Conservation (phyloP, 192 early-diverging fungal species). For the Entomortierella chlamydospora region DNA sequence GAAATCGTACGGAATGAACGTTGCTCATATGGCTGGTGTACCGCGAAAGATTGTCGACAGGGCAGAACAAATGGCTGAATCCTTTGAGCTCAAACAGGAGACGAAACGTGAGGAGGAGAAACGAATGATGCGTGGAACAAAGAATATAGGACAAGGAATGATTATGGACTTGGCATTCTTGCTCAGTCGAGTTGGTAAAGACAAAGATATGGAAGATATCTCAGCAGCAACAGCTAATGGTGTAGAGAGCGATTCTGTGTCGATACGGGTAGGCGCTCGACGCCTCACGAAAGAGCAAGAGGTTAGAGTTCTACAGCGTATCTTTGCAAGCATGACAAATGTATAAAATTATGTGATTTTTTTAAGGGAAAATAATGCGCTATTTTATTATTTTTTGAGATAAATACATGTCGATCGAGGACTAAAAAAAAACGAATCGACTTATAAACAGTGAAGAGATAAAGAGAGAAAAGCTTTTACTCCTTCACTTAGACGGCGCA, state of each 20-base stretch:
- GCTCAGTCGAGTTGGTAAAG: constrained; percentile 17
- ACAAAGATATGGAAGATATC: not conserved
- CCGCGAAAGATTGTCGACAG: constrained; percentile 75
- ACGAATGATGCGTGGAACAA: constrained; percentile 10
- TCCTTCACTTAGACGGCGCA: constrained; percentile 13
- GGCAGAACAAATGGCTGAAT: constrained; percentile 76
- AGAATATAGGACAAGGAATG: constrained; percentile 42
- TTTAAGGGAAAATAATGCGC: not conserved
- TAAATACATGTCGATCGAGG: too few relatives aligned
- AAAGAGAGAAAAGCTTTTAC: too few relatives aligned
- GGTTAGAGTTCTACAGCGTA: constrained; percentile 26
- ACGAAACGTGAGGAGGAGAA: constrained; percentile 34
- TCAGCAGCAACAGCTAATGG: not conserved
- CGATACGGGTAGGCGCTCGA: not conserved
- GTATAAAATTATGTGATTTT: not conserved
- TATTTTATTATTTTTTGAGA: not conserved
- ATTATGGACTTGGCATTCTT: constrained; percentile 47
- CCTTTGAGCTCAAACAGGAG: constrained; percentile 74
- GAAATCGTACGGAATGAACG: constrained; percentile 98
- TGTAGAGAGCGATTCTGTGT: not conserved
- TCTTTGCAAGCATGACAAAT: constrained; percentile 29
- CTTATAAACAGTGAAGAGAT: not conserved
- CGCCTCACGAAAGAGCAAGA: constrained; percentile 30
- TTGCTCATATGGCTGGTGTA: constrained; percentile 96
- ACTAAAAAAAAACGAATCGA: not conserved